Percentiles rank a stretch among this genome's conserved stretches.
These are phyloP conservation scores for Ophioceras dolichostomum DNA, from an alignment of 2,329 filamentous ascomycete species.

Conservation along the genomic window DNA sequence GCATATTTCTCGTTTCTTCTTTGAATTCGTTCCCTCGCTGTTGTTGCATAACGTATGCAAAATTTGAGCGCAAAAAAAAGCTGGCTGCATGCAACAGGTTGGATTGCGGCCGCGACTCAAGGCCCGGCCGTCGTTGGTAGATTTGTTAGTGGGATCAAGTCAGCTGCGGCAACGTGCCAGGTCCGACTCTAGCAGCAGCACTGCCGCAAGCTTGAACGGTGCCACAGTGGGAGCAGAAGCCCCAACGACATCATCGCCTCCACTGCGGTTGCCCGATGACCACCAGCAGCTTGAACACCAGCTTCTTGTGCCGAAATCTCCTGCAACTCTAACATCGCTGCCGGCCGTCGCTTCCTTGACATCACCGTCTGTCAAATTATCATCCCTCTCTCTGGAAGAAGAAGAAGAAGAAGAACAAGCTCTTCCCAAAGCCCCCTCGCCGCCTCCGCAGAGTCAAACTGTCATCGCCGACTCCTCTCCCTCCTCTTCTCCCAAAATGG, in stretches of 20 bases:
- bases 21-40: too few species aligned
- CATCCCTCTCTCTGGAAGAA: too few species aligned
- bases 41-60: too few species aligned
- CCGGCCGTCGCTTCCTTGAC: too few species aligned
- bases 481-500: not conserved
- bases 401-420: too few species aligned
- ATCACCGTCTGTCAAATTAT: not conserved
- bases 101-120: conserved; percentile 1
- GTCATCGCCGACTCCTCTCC: too few species aligned
- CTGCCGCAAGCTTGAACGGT: not conserved
- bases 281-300: not conserved
- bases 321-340: too few species aligned
- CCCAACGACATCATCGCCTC: conserved; percentile 2
- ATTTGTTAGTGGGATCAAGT: conserved; percentile 1
- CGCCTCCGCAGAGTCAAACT: too few species aligned
- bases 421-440: too few species aligned
- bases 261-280: not conserved
- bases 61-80: too few species aligned
- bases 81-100: conserved; percentile 1
- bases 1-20: too few species aligned
- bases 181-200: not conserved
- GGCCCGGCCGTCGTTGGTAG: conserved; percentile 1
- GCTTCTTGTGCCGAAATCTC: not conserved
- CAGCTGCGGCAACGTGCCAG: too few species aligned
- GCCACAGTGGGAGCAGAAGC: not conserved